Conservation (phyloP, 164 flowering plant species). For the Macadamia tetraphylla region DNA sequence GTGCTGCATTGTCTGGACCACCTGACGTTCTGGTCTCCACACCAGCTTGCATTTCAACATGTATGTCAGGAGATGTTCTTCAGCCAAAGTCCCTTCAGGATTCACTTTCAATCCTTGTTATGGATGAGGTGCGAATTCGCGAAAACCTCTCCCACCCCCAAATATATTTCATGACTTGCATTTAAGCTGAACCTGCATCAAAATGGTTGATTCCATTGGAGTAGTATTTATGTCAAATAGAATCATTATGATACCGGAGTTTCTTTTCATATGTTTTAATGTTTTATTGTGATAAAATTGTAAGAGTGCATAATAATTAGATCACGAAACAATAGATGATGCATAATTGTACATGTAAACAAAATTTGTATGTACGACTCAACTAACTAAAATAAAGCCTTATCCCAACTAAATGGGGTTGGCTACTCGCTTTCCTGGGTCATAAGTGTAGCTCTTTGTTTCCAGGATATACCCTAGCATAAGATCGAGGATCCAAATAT, state of each 20-base stretch:
- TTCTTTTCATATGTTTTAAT: not conserved
- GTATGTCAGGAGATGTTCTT: slow-evolving; percentile 55
- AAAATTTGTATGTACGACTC: no score
- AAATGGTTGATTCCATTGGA: not conserved
- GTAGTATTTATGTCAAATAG: not conserved
- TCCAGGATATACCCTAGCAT: not conserved
- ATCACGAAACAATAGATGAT: no score
- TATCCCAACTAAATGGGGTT: no score
- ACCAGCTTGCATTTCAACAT: slow-evolving; percentile 73
- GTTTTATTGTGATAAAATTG: no score
- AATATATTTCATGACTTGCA: not conserved
- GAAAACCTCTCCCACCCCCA: not conserved
- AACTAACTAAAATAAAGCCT: no score
- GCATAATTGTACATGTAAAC: no score
- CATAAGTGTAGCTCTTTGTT: no score
- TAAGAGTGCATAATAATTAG: no score
- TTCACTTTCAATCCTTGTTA: slow-evolving; percentile 70
- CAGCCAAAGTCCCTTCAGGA: slow-evolving; percentile 46
- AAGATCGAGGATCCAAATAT: not conserved
- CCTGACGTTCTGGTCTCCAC: slow-evolving; percentile 87
- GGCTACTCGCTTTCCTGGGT: no score
- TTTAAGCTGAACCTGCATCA: not conserved
- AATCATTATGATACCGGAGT: not conserved
- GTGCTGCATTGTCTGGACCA: slow-evolving; percentile 60
- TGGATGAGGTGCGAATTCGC: slow-evolving; percentile 72